Conservation (phyloP, 768 basidiomycete species). For the Daedaleopsis nitida region DNA sequence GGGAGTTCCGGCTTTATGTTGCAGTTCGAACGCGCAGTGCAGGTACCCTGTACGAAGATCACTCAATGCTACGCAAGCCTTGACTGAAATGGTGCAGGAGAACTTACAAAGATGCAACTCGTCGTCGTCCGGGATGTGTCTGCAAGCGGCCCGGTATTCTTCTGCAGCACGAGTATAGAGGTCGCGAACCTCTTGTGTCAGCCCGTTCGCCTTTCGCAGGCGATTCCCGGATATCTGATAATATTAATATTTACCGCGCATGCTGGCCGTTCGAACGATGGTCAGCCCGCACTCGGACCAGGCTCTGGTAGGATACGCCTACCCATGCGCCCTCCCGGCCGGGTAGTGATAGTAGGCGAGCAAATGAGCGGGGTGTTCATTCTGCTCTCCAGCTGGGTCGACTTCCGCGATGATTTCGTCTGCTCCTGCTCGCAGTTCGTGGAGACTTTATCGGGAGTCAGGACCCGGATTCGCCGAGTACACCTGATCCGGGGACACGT, state of each 20-base stretch:
- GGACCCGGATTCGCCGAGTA: too few relatives aligned
- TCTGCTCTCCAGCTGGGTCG: background rate
- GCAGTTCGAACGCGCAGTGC: background rate
- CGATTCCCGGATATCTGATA: background rate
- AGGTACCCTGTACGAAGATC: background rate
- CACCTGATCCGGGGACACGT: too few relatives aligned
- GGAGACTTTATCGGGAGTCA: too few relatives aligned
- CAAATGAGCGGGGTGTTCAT: background rate
- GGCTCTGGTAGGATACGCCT: background rate
- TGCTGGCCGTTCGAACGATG: background rate
- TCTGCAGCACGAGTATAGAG: background rate
- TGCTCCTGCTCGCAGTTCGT: too few relatives aligned
- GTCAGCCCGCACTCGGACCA: background rate
- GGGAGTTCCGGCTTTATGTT: background rate
- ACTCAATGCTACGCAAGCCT: background rate
- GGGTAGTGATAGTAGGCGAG: slow-evolving; percentile 10
- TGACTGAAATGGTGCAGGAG: background rate
- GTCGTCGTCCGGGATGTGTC: slow-evolving; percentile 9
- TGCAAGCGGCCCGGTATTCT: background rate
- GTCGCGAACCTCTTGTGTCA: background rate
- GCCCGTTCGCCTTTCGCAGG: background rate
- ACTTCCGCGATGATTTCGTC: background rate
- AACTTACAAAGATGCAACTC: slow-evolving; percentile 10
- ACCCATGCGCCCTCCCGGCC: slow-evolving; percentile 9
- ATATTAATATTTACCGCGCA: background rate